phyloP scores from a whole-genome alignment of 2,329 filamentous ascomycete species.

The Elsinoe batatas region DNA sequence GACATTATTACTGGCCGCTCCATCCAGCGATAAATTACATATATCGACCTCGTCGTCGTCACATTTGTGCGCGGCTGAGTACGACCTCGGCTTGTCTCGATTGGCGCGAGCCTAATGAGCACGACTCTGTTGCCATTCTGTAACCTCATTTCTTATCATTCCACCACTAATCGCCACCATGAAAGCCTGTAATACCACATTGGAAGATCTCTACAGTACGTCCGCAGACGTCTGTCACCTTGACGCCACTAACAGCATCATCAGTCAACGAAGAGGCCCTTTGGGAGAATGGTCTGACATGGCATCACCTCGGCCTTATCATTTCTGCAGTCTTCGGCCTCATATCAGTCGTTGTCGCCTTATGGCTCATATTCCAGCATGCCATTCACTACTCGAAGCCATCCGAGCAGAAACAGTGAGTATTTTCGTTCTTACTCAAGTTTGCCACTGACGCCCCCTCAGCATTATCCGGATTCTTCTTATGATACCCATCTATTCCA shows the following conservation, averaged over 20 bases:
- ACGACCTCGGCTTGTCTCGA: neutral
- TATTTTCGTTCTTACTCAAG: neutral
- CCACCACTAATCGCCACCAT: slow-evolving; percentile 11
- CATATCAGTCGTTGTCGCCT: slow-evolving; percentile 41
- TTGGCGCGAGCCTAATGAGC: neutral
- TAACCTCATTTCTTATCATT: neutral
- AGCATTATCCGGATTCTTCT: slow-evolving; percentile 81
- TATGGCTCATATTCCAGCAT: slow-evolving; percentile 47
- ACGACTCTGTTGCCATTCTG: neutral
- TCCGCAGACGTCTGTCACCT: neutral
- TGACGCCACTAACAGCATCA: too few species aligned
- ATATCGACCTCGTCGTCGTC: neutral
- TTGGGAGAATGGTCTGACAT: slow-evolving; percentile 42
- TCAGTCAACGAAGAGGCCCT: slow-evolving; percentile 40
- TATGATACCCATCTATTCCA: slow-evolving; percentile 75
- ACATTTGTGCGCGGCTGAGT: too few species aligned
- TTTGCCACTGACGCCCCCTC: slow-evolving; percentile 6
- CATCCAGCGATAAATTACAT: neutral
- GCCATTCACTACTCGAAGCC: slow-evolving; percentile 51
- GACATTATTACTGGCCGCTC: neutral
- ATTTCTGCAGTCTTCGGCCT: slow-evolving; percentile 44
- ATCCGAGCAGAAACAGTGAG: slow-evolving; percentile 50
- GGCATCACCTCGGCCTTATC: slow-evolving; percentile 47
- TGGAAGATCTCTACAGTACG: slow-evolving; percentile 38
- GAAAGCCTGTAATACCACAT: slow-evolving; percentile 39